Base-by-base conservation (phyloP, 2,329 filamentous ascomycete species). In the Diaporthe aspalathi region DNA sequence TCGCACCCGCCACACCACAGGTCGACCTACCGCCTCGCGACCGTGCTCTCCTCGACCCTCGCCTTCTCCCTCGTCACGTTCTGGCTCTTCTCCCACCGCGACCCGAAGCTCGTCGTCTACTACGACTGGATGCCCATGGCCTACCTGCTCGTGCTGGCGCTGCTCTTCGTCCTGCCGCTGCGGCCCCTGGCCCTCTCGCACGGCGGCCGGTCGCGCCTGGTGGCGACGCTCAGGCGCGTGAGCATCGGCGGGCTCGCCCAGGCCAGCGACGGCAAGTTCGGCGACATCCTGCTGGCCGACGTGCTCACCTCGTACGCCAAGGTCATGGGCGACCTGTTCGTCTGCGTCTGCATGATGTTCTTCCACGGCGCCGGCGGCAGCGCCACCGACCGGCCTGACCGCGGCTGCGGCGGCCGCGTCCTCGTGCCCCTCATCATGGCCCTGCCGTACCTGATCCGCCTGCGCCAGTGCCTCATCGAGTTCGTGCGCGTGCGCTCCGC, bases 281-380 rank as follows among this genome's bases (percentile, higher is more conserved):
- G 94, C 70, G 96, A 99, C 79, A 92, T 98, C 67, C 84, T 99
- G 71, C 89, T 99, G 22, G 95, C 96, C 43, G 96, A 99, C 87
- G 95, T 94, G 69, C 83, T 98, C 76, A 99, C 96, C 52, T 97
- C 93, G 77, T 99, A 98, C 80, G 92, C 95, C 73, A 97, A 97
- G 81, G 93, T 98, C 38, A 86, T 97, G 35, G 95, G 92, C 29
- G 96, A 99, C 80, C 83, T 98, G 16, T 98, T 94, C 80, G 92
- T 98, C 69, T 91, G 91, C 60, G 82, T 94, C 35, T 98, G 94
- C 89, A 97, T 98, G 95, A 73, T 73, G 71, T 73, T 73, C 71
- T 95, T 97, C 81, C 89, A 97, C 78, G 88, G 89, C 1, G 83
- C 87, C 4, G 88, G 88, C 4, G 88, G 90, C 52, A 92, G 92